phyloP scores from a whole-genome alignment of 768 basidiomycete species.

The Chlorophyllum brunneum region DNA sequence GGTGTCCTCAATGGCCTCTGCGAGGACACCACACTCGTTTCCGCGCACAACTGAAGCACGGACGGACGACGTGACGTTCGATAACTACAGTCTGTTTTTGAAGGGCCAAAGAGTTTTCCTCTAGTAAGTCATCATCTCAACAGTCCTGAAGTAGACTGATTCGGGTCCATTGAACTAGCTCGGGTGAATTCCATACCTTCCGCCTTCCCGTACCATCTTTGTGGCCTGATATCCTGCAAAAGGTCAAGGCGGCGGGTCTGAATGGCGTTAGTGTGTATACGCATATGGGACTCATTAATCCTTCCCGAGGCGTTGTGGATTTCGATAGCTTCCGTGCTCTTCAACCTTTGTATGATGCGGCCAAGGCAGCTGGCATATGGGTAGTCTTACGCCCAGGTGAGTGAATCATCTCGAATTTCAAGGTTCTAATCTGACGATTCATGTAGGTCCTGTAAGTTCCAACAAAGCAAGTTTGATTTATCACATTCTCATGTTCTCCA shows the following conservation, averaged over 20 bases:
- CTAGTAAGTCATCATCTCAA: conserved; percentile 43
- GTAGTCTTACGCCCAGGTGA: conserved; percentile 75
- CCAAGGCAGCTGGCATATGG: conserved; percentile 71
- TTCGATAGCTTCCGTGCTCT: conserved; percentile 68
- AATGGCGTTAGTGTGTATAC: conserved; percentile 77
- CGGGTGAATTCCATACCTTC: conserved; percentile 85
- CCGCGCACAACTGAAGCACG: conserved; percentile 14
- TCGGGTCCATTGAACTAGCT: conserved; percentile 35
- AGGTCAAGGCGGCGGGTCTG: conserved; percentile 75
- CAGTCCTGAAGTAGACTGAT: background rate
- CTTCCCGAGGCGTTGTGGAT: conserved; percentile 69
- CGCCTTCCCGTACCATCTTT: conserved; percentile 74
- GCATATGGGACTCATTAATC: conserved; percentile 78
- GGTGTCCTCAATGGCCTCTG: conserved; percentile 9
- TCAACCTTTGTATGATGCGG: conserved; percentile 70
- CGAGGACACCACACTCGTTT: background rate
- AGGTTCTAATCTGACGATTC: background rate
- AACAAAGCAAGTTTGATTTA: background rate
- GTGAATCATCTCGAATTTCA: conserved; percentile 16
- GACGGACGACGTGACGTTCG: conserved; percentile 44
- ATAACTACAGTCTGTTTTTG: conserved; percentile 69
- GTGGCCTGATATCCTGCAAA: conserved; percentile 82
- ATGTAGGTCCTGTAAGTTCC: conserved; percentile 35
- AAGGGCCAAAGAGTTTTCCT: conserved; percentile 70
- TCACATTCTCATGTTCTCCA: conserved; percentile 16